These are phyloP conservation scores for Coprinellus micaceus DNA, from an alignment of 768 basidiomycete genomes.

Conservation along the genomic window DNA sequence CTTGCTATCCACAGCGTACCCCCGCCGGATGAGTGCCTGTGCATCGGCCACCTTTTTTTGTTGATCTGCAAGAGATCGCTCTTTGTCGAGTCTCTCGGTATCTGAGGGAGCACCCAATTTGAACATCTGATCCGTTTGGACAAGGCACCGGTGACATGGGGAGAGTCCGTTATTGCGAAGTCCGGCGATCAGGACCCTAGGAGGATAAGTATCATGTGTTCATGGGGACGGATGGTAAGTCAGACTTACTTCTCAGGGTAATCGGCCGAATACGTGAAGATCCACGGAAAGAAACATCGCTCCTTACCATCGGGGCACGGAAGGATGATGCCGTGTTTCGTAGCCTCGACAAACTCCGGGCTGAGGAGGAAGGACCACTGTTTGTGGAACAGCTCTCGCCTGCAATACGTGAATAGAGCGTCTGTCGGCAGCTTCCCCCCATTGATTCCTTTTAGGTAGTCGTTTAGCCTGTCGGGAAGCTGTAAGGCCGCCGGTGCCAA, in stretches of 20 bases:
- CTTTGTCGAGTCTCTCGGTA: background rate
- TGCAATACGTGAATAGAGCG: background rate
- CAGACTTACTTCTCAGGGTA: slow-evolving; percentile 6
- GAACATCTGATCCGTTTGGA: background rate
- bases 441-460: background rate
- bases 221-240: background rate
- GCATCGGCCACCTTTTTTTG: too few species aligned
- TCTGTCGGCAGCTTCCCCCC: background rate
- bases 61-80: background rate
- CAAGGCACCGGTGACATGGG: background rate
- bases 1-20: too few species aligned
- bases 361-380: background rate
- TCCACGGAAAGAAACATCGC: slow-evolving; percentile 1
- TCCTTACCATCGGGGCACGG: slow-evolving; percentile 2
- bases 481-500: too few species aligned
- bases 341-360: background rate
- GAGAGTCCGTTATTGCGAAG: background rate
- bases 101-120: background rate
- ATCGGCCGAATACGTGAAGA: slow-evolving; percentile 7
- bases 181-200: background rate
- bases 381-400: background rate
- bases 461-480: background rate
- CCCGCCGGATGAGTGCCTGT: too few species aligned
- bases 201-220: background rate
- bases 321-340: slow-evolving; percentile 1